Evolutionary conservation across 139 green algal species (phyloP).

Genomic region (Closterium sp.): DNA sequence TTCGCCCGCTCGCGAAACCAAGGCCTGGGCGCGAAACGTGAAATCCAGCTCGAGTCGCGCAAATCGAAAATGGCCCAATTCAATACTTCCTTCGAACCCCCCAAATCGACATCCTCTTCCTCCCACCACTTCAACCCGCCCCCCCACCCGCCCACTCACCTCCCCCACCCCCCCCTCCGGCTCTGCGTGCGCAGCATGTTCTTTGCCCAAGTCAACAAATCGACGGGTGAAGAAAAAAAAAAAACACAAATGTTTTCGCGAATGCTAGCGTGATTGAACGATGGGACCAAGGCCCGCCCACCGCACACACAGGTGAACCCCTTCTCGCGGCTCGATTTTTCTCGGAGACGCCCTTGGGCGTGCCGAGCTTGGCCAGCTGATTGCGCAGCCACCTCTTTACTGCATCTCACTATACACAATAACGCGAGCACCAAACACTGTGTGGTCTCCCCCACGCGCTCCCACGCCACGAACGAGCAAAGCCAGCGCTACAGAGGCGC

Average conservation of each 20-base stretch:
- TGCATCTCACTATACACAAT: background rate
- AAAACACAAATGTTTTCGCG: no score
- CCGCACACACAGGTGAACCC: background rate
- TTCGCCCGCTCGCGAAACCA: background rate
- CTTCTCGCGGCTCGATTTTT: background rate
- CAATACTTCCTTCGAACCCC: background rate
- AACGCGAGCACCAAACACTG: background rate
- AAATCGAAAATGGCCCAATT: background rate
- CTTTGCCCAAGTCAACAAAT: no score
- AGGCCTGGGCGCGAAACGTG: background rate
- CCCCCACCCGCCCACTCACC: no score
- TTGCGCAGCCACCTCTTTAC: background rate
- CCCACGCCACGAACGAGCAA: background rate
- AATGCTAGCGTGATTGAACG: background rate
- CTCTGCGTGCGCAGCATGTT: no score
- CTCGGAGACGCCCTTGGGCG: background rate
- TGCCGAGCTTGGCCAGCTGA: background rate
- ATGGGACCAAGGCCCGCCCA: background rate
- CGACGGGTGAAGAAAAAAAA: no score
- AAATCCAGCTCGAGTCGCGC: background rate
- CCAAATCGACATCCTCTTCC: background rate
- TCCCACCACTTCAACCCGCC: background rate
- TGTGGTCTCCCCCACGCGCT: background rate
- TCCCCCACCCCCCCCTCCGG: no score
- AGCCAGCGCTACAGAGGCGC: background rate